Evolutionary conservation across 345 rosid species (phyloP), one percentile per base, ranked within the genome.

Genomic region (Bruguiera gymnorhiza): DNA sequence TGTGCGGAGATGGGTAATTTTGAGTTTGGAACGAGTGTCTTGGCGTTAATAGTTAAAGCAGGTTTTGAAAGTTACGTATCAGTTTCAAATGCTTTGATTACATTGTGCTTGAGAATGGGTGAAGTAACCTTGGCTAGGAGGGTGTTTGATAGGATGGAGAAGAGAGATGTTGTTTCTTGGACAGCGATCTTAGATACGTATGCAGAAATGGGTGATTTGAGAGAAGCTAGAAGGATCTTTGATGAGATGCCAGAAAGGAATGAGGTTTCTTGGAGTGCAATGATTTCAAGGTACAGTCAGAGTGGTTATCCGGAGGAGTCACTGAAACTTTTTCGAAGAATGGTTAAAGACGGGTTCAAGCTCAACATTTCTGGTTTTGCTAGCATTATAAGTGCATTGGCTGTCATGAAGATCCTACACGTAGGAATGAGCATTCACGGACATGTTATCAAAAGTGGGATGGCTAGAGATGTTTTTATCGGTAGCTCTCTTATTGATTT

Each of bases 211-310:
- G 86, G 82, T 43, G 77, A 84, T 60, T 67, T 88, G 67, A 36
- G 29, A 50, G 83, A 84, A 75, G 88, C 84, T 0, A 83, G 84
- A 58, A 80, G 83, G 72, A 70, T 85, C 68, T 87, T 85, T 59
- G 67, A 82, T 31, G 75, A 67, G 69, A 87, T 85, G 89, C 88
- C 85, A 0, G 79, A 77, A 69, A 79, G 88, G 72, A 87, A 87
- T 63, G 86, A 80, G 75, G 83, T 85, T 66, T 80, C 92, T 46
- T 85, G 92, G 89, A 83, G 86, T 57, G 76, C 75, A 6, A 83
- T 87, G 82, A 85, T 85, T 54, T 78, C 92, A 6, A 82, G 92
- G 75, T 85, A 82, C 59, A 70, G 76, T 80, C 92, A 87, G 61
- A 77, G 70, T 62, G 88, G 86, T 43, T 75, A 74, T 76, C 76